Evolutionary conservation across 2,329 filamentous ascomycete species (phyloP), one percentile per base, ranked within the genome.

Genomic region (Magnaporthiopsis poae): DNA sequence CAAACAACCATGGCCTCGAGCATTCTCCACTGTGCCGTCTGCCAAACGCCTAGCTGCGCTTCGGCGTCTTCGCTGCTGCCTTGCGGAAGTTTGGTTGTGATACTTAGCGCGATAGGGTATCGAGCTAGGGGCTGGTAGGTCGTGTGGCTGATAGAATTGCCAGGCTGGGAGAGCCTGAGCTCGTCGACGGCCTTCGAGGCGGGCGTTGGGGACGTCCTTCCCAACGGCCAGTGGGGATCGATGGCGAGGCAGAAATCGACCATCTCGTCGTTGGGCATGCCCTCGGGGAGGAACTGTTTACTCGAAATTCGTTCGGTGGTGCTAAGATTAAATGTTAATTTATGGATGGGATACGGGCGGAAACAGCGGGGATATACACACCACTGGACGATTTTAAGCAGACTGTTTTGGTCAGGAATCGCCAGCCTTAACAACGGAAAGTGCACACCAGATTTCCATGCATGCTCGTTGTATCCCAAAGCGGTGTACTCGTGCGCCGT

Each of bases 191-290:
- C 39, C 12, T 11, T 21, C 18, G 62, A 27, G 18, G 39, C 35
- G n/a, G 35, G 62, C 27, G 62, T 60, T 2, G 59, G 13, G 18
- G 2, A 13, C 9, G 4, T 2, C 11, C 1, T n/a, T 21, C 2
- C 1, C 3, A 29, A 18, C 3, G 27, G 59, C 59, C 8, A 60
- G 59, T n/a, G 25, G 29, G 62, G 62, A 31, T 46, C 21, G 36
- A 63, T 18, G 33, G 62, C 36, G 21, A 63, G 62, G 62, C 62
- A 63, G 33, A 63, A 25, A 18, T 63, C 36, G 33, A 63, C 62
- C 62, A 63, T 63, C 15, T 63, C 52, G 62, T n/a, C 21, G 27
- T 63, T 63, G 33, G 62, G 27, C 27, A 39, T n/a, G 33, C 36
- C 15, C 33, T 18, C 13, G 21, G 62, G 62, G 35, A 63, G 62